These are phyloP conservation scores for Carex pumila DNA, from an alignment of 176 grass and related monocot genomes.

Conservation along the genomic window DNA sequence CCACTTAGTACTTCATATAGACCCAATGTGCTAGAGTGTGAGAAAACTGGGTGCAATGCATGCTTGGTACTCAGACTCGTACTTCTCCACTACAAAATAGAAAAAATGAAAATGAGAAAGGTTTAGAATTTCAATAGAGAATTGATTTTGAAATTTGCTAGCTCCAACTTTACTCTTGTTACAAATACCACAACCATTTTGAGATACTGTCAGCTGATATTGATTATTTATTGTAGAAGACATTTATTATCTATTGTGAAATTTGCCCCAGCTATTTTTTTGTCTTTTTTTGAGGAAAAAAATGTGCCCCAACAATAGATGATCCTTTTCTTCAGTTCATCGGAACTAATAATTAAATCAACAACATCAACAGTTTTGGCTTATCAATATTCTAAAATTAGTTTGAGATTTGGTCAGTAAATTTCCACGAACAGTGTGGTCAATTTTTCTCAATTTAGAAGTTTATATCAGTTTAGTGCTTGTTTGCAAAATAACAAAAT, in stretches of 20 bases:
- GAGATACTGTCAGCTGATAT: not conserved
- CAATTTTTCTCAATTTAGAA: not conserved
- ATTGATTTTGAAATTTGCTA: not conserved
- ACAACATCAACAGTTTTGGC: not conserved
- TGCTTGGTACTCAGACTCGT: conserved; percentile 58
- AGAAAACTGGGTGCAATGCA: conserved; percentile 75
- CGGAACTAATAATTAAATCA: not conserved
- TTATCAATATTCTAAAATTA: not conserved
- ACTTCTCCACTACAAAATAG: conserved; percentile 60
- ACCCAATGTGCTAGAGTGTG: conserved; percentile 80
- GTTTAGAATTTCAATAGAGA: not conserved
- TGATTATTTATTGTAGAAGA: not conserved
- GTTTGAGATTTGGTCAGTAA: not conserved
- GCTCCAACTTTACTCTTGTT: no score
- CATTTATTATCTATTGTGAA: not conserved
- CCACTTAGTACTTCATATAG: conserved; percentile 80
- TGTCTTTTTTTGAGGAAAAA: no score
- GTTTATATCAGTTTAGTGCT: not conserved
- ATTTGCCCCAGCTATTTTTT: not conserved
- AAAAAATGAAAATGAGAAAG: not conserved
- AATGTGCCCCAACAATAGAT: not conserved
- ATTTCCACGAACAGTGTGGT: not conserved
- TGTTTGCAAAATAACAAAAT: not conserved
- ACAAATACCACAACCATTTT: not conserved
- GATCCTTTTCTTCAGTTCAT: not conserved